These are phyloP conservation scores for Barnettozyma botsteinii DNA, from an alignment of 805 yeast genomes.

Conservation along the genomic window DNA sequence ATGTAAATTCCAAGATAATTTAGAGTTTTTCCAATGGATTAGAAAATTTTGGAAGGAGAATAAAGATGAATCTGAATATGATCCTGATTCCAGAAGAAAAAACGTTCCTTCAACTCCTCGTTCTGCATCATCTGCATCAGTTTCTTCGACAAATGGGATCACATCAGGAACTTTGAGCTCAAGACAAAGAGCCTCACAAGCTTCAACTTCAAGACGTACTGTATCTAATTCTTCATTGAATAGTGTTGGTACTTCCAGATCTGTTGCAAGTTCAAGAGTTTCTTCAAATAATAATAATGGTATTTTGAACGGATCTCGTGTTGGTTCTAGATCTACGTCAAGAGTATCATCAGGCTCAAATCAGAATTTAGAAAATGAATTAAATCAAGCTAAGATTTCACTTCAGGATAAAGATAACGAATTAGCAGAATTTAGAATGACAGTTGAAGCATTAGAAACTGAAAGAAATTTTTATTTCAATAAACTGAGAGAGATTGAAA, in stretches of 20 bases:
- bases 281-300: too few species aligned
- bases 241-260: constrained; percentile 1
- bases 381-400: constrained; percentile 39
- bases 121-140: constrained; percentile 4
- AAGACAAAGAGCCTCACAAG: constrained; percentile 3
- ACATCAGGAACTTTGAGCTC: constrained; percentile 3
- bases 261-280: constrained; percentile 6
- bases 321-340: constrained; percentile 19
- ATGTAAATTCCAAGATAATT: constrained; percentile 88
- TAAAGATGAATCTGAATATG: constrained; percentile 64
- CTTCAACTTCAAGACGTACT: constrained; percentile 5
- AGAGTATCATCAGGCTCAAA: constrained; percentile 24
- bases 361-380: constrained; percentile 36
- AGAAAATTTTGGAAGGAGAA: constrained; percentile 76
- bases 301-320: constrained; percentile 2
- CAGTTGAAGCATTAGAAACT: constrained; percentile 62
- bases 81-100: constrained; percentile 56
- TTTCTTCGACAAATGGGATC: background rate
- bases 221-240: constrained; percentile 3
- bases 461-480: constrained; percentile 90
- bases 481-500: constrained; percentile 84
- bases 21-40: constrained; percentile 92
- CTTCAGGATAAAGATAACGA: constrained; percentile 43
- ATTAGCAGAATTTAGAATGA: constrained; percentile 48
- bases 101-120: constrained; percentile 9